phyloP scores from a whole-genome alignment of 331 rosid species.

The Stylosanthes scabra region DNA sequence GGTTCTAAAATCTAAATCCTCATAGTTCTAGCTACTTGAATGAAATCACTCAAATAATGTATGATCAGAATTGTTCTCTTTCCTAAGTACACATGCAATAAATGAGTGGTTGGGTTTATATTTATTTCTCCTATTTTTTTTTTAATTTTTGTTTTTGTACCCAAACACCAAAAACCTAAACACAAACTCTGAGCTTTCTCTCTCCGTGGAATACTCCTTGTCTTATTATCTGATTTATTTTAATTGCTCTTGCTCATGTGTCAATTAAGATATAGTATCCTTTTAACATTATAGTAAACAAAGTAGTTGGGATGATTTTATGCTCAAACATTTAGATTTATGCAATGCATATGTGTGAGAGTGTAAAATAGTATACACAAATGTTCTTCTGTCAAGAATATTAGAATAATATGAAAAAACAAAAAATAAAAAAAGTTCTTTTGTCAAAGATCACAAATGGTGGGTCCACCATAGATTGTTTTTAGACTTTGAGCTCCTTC shows the following conservation, averaged over 20 bases:
- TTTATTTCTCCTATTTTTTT: conserved; percentile 1
- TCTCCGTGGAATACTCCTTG: conserved; percentile 26
- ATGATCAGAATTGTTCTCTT: conserved; percentile 30
- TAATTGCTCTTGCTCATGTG: conserved; percentile 7
- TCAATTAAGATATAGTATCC: conserved; percentile 36
- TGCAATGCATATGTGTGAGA: conserved; percentile 37
- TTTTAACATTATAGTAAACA: conserved; percentile 39
- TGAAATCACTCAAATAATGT: not conserved
- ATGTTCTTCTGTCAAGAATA: conserved; percentile 13
- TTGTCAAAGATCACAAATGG: conserved; percentile 21
- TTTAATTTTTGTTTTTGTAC: not conserved
- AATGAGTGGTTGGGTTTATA: conserved; percentile 26
- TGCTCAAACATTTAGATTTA: conserved; percentile 40
- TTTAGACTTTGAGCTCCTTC: conserved; percentile 33
- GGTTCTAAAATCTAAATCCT: not conserved
- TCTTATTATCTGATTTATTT: conserved; percentile 18
- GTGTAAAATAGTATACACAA: not conserved
- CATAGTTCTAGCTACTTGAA: not conserved
- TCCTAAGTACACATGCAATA: conserved; percentile 29
- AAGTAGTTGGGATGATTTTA: conserved; percentile 56
- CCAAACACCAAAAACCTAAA: conserved; percentile 8
- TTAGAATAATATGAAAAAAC: no score
- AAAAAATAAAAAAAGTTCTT: not conserved
- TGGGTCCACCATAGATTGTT: conserved; percentile 49
- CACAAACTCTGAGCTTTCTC: conserved; percentile 12